Evolutionary conservation across 106 monocot species (phyloP), one percentile per base, ranked within the genome.

Genomic region (Allium sativum): DNA sequence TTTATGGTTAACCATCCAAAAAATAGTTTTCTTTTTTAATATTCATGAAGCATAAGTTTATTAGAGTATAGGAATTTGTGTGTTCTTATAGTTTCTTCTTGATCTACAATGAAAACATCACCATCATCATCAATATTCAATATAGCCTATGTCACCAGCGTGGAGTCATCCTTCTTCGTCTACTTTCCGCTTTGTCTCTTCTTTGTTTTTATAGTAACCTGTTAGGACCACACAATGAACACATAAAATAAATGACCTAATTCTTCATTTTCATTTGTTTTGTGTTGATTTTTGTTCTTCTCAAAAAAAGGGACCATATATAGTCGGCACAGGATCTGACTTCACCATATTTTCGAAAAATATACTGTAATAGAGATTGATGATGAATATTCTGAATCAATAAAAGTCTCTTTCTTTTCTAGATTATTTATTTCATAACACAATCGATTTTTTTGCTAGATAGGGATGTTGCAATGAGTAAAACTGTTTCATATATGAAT

Each of bases 71-170:
- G 53, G n/a, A n/a, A n/a, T n/a, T n/a, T n/a, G n/a, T n/a, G n/a
- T n/a, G n/a, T n/a, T n/a, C n/a, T n/a, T n/a, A n/a, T n/a, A n/a
- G n/a, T n/a, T 31, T 31, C 31, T 31, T 31, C 31, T 31, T 31
- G 31, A 55, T 90, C 95, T 0, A 95, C 89, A 16, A 95, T 76
- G 65, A 95, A 95, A 2, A 95, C 65, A 51, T 95, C 95, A 6
- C 95, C 95, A 48, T 90, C 95, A 22, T 84, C 90, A 51, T 95
- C 95, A 17, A 95, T 95, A 73, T 87, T 95, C 94, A 17, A 95
- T 95, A 73, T 87, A 90, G 15, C 94, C 94, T 6, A 95, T 61
- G 54, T 90, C 90, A 8, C 95, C 95, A 0, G 95, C 87, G 61
- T 87, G 95, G 45, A 48, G 48, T 5, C 48, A 48, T 48, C 48